Conservation (phyloP, 225 moss, liverwort and hornwort genomes). For the Physcomitrium patens region DNA sequence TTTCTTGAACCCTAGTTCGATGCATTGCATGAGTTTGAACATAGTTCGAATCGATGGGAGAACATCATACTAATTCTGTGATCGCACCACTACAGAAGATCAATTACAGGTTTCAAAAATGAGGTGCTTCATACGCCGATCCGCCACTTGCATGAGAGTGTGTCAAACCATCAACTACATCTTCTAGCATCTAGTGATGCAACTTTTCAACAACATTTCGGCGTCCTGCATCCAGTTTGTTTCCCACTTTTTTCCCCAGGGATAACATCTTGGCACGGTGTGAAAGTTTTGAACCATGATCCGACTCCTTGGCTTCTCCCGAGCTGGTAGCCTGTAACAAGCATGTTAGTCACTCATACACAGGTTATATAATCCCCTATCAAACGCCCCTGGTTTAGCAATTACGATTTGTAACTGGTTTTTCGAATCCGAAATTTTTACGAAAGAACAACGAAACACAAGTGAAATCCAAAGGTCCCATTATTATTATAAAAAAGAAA, state of each 20-base stretch:
- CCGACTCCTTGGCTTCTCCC: slow-evolving; percentile 28
- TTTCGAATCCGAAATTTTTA: too few species aligned
- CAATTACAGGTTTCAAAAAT: slow-evolving; percentile 21
- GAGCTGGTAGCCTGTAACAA: slow-evolving; percentile 38
- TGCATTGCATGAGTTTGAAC: background rate
- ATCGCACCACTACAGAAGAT: background rate
- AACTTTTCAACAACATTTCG: slow-evolving; percentile 66
- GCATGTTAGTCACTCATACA: too few species aligned
- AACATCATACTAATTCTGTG: background rate
- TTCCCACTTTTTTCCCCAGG: slow-evolving; percentile 70
- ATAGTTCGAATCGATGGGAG: background rate
- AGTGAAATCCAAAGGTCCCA: background rate
- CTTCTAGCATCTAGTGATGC: slow-evolving; percentile 51
- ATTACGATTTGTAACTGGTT: too few species aligned
- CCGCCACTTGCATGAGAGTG: slow-evolving; percentile 27
- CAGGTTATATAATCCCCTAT: too few species aligned
- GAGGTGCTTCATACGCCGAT: background rate
- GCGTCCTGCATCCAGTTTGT: slow-evolving; percentile 66
- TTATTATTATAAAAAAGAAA: too few species aligned
- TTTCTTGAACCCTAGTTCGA: background rate
- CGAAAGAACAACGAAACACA: background rate
- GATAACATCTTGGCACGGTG: slow-evolving; percentile 60
- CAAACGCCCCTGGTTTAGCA: too few species aligned
- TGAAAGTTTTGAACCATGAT: slow-evolving; percentile 19
- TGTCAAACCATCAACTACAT: slow-evolving; percentile 29